Percentiles rank a stretch among this genome's conserved stretches.
These are phyloP conservation scores for Rhizophora mangle DNA, from an alignment of 345 rosid genomes.

Conservation along the genomic window DNA sequence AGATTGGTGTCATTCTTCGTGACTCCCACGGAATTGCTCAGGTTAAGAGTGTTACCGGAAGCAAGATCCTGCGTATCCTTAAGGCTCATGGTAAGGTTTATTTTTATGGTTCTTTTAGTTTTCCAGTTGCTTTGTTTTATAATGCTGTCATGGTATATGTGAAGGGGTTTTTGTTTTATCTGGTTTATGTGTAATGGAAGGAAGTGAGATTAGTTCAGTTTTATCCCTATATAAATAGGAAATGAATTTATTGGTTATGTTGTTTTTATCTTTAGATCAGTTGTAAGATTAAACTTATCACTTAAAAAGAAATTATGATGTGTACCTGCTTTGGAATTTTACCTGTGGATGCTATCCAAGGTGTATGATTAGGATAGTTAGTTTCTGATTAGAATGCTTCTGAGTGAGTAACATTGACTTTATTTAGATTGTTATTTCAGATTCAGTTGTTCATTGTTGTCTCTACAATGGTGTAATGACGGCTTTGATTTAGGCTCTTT, in stretches of 20 bases:
- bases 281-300: not conserved
- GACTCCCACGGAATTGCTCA: conserved; percentile 76
- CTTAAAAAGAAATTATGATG: too few relatives aligned
- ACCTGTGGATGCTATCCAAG: too few relatives aligned
- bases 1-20: conserved; percentile 78
- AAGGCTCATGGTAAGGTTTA: conserved; percentile 54
- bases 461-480: too few relatives aligned
- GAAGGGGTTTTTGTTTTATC: not conserved
- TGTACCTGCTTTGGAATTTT: too few relatives aligned
- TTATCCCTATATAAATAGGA: not conserved
- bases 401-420: too few relatives aligned
- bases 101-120: not conserved
- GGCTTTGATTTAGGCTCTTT: too few relatives aligned
- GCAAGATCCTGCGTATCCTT: conserved; percentile 63
- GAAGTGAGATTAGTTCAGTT: not conserved
- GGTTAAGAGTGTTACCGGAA: conserved; percentile 66
- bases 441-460: too few relatives aligned
- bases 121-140: not conserved
- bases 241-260: not conserved
- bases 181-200: not conserved
- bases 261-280: not conserved
- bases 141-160: not conserved
- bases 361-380: too few relatives aligned
- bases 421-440: too few relatives aligned
- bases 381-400: too few relatives aligned